A percentile compares a stretch with the other conserved stretches of the same genome.
These are phyloP conservation scores for Pythium utonaiense DNA, from an alignment of 352 stramenopile species.

Conservation along the genomic window DNA sequence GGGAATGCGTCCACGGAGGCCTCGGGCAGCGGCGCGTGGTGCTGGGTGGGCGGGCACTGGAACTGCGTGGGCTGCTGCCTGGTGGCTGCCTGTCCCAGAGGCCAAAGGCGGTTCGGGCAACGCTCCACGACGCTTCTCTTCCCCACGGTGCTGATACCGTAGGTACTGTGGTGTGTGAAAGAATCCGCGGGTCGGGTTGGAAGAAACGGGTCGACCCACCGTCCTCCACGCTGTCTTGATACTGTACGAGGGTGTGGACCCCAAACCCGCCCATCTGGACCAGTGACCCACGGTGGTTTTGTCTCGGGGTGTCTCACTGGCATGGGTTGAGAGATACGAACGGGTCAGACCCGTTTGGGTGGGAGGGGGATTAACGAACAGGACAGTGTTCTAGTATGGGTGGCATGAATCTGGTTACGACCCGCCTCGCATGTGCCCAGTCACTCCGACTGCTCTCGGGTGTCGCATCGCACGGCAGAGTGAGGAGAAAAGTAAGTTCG, in stretches of 20 bases:
- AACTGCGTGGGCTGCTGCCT: too few relatives aligned
- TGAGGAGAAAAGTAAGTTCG: background rate
- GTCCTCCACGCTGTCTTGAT: too few relatives aligned
- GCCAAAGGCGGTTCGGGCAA: constrained; percentile 17
- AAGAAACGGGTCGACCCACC: background rate
- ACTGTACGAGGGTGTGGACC: background rate
- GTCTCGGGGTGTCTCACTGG: background rate
- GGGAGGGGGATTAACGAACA: background rate
- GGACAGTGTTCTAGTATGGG: too few relatives aligned
- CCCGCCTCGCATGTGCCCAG: background rate
- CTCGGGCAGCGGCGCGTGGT: background rate
- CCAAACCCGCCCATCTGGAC: constrained; percentile 1
- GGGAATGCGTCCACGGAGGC: background rate
- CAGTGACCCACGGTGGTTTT: background rate
- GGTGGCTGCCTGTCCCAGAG: constrained; percentile 11
- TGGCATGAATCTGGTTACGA: background rate
- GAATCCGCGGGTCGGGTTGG: background rate
- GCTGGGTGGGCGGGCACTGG: too few relatives aligned
- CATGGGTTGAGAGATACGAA: background rate
- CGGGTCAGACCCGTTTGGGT: background rate
- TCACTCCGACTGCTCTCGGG: too few relatives aligned
- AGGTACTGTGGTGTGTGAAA: too few relatives aligned
- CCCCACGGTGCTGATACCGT: constrained; percentile 8
- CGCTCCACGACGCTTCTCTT: constrained; percentile 24
- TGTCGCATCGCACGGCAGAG: background rate